Percentiles rank a stretch among this genome's conserved stretches.
These are phyloP conservation scores for Pigoraptor vietnamica DNA, from an alignment of 78 protist genomes.

Conservation along the genomic window DNA sequence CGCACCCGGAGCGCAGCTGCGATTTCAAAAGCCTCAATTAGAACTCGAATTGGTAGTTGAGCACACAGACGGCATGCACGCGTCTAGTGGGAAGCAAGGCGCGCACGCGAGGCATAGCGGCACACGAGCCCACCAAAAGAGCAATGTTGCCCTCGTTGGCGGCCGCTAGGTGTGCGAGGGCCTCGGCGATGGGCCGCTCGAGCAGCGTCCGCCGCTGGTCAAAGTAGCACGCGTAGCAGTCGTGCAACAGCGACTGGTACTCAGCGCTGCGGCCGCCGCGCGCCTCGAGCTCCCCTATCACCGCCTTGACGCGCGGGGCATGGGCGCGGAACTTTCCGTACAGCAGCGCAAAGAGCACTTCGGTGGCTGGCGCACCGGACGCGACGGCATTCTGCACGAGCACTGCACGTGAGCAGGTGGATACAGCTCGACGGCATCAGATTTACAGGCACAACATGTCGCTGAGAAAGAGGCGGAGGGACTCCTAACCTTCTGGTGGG, in stretches of 20 bases:
- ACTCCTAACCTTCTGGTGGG: too few relatives aligned
- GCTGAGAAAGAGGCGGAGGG: too few relatives aligned
- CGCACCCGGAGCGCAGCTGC: background rate
- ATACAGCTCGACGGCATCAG: too few relatives aligned
- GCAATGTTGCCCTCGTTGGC: background rate
- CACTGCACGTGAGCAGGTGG: too few relatives aligned
- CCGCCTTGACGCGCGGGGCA: background rate
- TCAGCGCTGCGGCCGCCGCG: background rate
- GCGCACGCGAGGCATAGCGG: background rate
- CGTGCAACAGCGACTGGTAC: background rate
- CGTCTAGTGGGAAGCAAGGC: background rate
- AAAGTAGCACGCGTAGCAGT: background rate
- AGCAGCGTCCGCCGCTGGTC: background rate
- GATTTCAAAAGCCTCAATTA: too few relatives aligned
- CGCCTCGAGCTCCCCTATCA: background rate
- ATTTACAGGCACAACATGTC: too few relatives aligned
- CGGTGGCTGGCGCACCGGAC: background rate
- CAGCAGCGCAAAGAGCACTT: background rate
- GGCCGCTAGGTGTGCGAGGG: too few relatives aligned
- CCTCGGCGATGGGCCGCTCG: background rate
- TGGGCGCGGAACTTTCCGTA: background rate
- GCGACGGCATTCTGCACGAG: too few relatives aligned
- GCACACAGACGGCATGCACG: too few relatives aligned
- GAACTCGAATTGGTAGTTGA: too few relatives aligned
- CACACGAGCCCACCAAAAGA: background rate